Evolutionary conservation across 257 asterid species (phyloP), one percentile per base, ranked within the genome.

Genomic region (Leonotis leonurus): DNA sequence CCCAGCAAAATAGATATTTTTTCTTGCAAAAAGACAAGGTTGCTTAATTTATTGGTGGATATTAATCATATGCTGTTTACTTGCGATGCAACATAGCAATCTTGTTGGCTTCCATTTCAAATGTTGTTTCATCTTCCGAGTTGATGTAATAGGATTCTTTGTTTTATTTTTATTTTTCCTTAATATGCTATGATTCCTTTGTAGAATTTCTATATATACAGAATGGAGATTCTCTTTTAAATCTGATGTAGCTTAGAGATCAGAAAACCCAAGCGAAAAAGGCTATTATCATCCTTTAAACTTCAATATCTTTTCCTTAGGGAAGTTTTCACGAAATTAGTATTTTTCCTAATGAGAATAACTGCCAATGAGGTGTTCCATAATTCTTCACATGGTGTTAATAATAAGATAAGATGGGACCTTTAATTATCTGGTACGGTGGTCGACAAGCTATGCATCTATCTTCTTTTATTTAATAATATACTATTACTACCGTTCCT

Each of bases 301-400:
- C 53, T 72, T 58, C 36, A 70, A 46, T 60, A 45, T 64, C 3
- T 40, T 48, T 56, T 63, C 25, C 14, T 1, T 13, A 22, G 29
- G 51, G 41, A 65, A 62, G 24, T 54, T 44, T 64, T 33, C 70
- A 46, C 17, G 62, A 65, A 32, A 40, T 65, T 17, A 55, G 73
- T 71, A 66, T 49, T 73, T 36, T 21, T 13, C 63, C 20, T 6
- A 53, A 29, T 46, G 78, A 37, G 70, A n/a, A n/a, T 24, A 49
- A 68, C 70, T 62, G 67, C 40, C 59, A 37, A 32, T 55, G 60
- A 61, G 65, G 57, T 73, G 70, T 71, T 62, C 74, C 74, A 73
- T 73, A 73, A 67, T 68, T 56, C 24, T 62, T 51, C 78, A 73
- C 74, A 49, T 68, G 78, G 65, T 29, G 25, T 37, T 61, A 48